These are phyloP conservation scores for Huntiella moniliformis DNA, from an alignment of 2,329 filamentous ascomycete species.

Conservation along the genomic window DNA sequence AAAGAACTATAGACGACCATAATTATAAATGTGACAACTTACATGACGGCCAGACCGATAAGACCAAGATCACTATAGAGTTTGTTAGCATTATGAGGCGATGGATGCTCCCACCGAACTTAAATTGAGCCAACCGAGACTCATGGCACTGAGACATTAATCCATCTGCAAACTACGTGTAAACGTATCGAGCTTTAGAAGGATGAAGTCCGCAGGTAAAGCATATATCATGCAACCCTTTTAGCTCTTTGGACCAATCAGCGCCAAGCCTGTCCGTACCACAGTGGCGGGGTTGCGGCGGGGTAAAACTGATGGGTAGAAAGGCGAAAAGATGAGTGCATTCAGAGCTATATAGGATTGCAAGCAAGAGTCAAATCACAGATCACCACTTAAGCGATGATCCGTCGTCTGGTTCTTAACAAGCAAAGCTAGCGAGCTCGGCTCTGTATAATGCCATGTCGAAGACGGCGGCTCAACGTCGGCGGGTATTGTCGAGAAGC, in stretches of 20 bases:
- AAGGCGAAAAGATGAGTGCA: too few species aligned
- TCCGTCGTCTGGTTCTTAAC: too few species aligned
- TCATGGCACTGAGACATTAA: slow-evolving; percentile 22
- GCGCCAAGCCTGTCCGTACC: too few species aligned
- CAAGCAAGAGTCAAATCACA: too few species aligned
- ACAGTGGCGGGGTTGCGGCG: background rate
- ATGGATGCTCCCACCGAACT: slow-evolving; percentile 26
- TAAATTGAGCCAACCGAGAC: slow-evolving; percentile 56
- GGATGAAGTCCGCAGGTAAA: too few species aligned
- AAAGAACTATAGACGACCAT: slow-evolving; percentile 1
- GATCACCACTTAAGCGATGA: too few species aligned
- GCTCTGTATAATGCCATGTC: background rate
- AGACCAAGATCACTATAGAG: slow-evolving; percentile 67
- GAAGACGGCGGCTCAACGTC: background rate
- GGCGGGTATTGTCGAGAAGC: background rate
- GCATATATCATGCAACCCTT: too few species aligned
- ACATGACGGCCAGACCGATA: slow-evolving; percentile 84
- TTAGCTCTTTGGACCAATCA: too few species aligned
- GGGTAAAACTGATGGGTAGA: background rate
- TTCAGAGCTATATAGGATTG: too few species aligned
- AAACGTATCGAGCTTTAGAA: too few species aligned
- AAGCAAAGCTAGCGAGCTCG: background rate
- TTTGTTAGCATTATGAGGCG: slow-evolving; percentile 33
- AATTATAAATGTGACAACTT: slow-evolving; percentile 20
- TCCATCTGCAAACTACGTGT: too few species aligned